Evolutionary conservation across 768 basidiomycete genomes (phyloP).

Genomic region (Ramaria rubella): DNA sequence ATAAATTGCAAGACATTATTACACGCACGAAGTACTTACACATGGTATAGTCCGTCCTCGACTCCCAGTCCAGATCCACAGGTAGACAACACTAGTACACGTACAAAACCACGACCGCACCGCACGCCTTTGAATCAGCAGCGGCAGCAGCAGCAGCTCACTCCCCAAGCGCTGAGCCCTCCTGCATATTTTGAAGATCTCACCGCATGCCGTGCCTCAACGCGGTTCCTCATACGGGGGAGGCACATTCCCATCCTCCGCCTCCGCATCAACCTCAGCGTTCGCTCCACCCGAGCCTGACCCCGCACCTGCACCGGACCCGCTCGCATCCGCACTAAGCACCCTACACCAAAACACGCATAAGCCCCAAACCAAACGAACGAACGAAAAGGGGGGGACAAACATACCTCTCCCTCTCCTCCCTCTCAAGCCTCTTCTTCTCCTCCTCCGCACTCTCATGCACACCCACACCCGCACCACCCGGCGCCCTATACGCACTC

Average conservation of each 20-base stretch:
- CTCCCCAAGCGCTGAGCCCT: no score
- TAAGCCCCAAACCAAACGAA: neutral
- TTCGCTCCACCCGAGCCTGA: neutral
- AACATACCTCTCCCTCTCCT: slow-evolving; percentile 50
- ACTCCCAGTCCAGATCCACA: no score
- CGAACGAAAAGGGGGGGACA: neutral
- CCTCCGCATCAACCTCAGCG: neutral
- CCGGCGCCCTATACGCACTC: slow-evolving; percentile 28
- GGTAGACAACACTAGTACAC: no score
- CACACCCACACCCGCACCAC: slow-evolving; percentile 4
- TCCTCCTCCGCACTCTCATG: slow-evolving; percentile 54
- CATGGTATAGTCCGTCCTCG: no score
- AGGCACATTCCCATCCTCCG: slow-evolving; percentile 3
- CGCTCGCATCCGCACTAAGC: neutral
- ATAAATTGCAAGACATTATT: no score
- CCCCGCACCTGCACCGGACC: neutral
- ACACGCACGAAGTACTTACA: no score
- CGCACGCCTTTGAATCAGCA: no score
- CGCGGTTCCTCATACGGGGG: slow-evolving; percentile 10
- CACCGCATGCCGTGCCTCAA: no score
- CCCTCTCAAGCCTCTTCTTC: slow-evolving; percentile 57
- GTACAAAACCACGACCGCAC: no score
- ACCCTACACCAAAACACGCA: neutral
- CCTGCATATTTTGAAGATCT: no score
- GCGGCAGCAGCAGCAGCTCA: no score